phyloP scores from a whole-genome alignment of 495 filamentous ascomycete species.

The Letharia lupina region DNA sequence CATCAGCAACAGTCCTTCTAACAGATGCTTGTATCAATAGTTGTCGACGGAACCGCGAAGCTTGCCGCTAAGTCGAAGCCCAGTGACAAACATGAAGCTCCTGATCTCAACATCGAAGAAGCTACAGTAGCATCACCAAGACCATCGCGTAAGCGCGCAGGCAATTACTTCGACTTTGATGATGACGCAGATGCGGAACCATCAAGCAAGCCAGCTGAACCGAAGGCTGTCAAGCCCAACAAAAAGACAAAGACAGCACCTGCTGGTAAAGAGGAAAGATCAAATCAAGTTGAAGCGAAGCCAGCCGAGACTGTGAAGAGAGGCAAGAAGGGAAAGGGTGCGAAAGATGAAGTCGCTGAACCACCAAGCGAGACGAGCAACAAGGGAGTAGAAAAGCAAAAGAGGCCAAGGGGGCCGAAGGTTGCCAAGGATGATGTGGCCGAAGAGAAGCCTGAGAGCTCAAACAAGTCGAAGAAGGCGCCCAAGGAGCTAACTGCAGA shows the following conservation, averaged over 20 bases:
- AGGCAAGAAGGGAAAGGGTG: constrained; percentile 5
- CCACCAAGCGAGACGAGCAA: constrained; percentile 11
- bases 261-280: background rate
- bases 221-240: constrained; percentile 26
- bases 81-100: constrained; percentile 19
- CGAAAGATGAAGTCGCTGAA: constrained; percentile 14
- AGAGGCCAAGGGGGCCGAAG: constrained; percentile 26
- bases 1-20: background rate
- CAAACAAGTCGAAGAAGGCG: constrained; percentile 25
- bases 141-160: constrained; percentile 45
- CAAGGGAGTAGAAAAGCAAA: constrained; percentile 25
- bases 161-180: constrained; percentile 46
- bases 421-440: constrained; percentile 14
- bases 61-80: constrained; percentile 23
- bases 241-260: constrained; percentile 21
- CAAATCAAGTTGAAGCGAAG: background rate
- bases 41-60: constrained; percentile 20
- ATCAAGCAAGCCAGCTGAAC: constrained; percentile 33
- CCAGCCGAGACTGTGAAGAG: background rate
- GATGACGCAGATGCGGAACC: constrained; percentile 32
- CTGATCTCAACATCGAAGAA: constrained; percentile 19
- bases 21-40: background rate
- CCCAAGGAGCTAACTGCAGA: constrained; percentile 20
- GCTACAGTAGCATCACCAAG: constrained; percentile 20
- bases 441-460: constrained; percentile 22